These are phyloP conservation scores for Bipolaris gigantea DNA, from an alignment of 2,329 filamentous ascomycete genomes.

Conservation along the genomic window DNA sequence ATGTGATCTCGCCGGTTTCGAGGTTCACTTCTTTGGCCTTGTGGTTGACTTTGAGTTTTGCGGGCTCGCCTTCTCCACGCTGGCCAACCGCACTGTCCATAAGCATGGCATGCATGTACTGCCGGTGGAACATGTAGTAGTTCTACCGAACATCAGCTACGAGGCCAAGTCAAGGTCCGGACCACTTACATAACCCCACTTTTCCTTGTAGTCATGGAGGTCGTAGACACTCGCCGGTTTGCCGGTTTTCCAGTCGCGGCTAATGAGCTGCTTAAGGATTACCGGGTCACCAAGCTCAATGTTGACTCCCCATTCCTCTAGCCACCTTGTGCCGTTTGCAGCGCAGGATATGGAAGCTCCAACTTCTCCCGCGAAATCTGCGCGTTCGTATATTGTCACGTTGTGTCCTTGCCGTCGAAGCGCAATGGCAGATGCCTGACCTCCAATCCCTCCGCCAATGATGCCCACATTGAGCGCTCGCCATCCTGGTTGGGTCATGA, in stretches of 20 bases:
- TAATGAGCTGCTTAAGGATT: slow-evolving; percentile 66
- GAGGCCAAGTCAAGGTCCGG: not conserved
- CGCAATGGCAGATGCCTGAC: slow-evolving; percentile 55
- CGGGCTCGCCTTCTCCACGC: slow-evolving; percentile 58
- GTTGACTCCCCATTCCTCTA: slow-evolving; percentile 69
- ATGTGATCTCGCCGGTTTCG: slow-evolving; percentile 41
- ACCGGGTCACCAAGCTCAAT: slow-evolving; percentile 66
- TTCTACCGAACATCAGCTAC: not conserved
- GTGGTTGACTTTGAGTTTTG: slow-evolving; percentile 60
- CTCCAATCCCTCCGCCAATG: slow-evolving; percentile 58
- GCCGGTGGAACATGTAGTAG: slow-evolving; percentile 69
- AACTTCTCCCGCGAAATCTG: slow-evolving; percentile 68
- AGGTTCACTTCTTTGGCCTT: slow-evolving; percentile 55
- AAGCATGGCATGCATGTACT: slow-evolving; percentile 70
- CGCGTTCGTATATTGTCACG: slow-evolving; percentile 66
- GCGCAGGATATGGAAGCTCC: slow-evolving; percentile 59
- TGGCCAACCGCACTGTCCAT: slow-evolving; percentile 60
- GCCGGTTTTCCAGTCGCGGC: slow-evolving; percentile 70
- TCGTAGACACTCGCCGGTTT: slow-evolving; percentile 66
- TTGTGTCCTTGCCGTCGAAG: slow-evolving; percentile 57
- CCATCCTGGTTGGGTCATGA: slow-evolving; percentile 15
- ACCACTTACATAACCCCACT: slow-evolving; percentile 58
- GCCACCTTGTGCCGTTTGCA: slow-evolving; percentile 70
- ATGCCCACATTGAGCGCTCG: slow-evolving; percentile 45
- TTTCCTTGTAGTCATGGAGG: slow-evolving; percentile 65